Conservation (phyloP, 225 moss, liverwort and hornwort genomes). For the Marchantia polymorpha region DNA sequence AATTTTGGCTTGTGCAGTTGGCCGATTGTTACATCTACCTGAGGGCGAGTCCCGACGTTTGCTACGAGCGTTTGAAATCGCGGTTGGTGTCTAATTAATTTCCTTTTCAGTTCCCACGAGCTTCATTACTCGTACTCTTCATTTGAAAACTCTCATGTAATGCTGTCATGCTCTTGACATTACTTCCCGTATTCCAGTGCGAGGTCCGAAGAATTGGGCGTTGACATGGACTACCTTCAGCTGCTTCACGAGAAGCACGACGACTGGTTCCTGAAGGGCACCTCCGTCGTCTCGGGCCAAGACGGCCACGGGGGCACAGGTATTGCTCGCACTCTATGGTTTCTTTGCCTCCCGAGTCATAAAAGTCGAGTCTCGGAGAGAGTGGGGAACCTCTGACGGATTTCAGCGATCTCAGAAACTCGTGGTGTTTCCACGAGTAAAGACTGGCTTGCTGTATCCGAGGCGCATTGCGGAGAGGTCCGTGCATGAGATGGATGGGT, state of each 20-base stretch:
- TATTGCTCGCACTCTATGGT: not conserved
- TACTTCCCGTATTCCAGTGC: constrained; percentile 22
- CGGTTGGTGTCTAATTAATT: constrained; percentile 29
- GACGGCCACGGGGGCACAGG: not conserved
- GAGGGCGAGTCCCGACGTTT: constrained; percentile 52
- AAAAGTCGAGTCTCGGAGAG: no score
- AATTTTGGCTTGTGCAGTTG: constrained; percentile 29
- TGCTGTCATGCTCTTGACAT: no score
- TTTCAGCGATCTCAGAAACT: no score
- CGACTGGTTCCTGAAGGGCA: constrained; percentile 43
- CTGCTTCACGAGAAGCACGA: constrained; percentile 50
- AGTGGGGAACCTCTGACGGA: no score
- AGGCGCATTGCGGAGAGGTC: not conserved
- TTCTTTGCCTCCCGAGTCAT: no score
- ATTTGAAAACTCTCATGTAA: not conserved
- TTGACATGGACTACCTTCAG: constrained; percentile 44
- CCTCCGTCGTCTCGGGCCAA: constrained; percentile 18
- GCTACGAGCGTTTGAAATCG: constrained; percentile 49
- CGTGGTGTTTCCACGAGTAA: no score
- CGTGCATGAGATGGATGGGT: not conserved
- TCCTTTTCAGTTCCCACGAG: no score
- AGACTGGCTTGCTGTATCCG: no score
- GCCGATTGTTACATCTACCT: constrained; percentile 60
- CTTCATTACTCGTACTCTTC: not conserved
- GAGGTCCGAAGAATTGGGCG: constrained; percentile 46